Base-by-base conservation (phyloP, 768 basidiomycete genomes). In the Suillus americanus region DNA sequence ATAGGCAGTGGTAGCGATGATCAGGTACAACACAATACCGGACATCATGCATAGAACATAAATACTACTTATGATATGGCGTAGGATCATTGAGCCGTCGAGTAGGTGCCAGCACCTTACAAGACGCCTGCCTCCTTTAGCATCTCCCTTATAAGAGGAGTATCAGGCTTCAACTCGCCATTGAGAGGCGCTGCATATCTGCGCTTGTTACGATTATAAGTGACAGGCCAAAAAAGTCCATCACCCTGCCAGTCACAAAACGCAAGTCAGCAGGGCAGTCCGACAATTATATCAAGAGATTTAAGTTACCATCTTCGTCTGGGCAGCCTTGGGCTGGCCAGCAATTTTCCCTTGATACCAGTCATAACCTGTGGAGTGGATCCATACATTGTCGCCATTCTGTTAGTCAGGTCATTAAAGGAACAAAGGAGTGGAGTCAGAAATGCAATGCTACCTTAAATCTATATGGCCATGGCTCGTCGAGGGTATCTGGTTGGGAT, bases 101-200 rank as follows among this genome's bases (percentile, higher is more conserved):
- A 57, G 37, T 38, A 16, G 8, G 20, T 51, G 16, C 51, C 18
- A 53, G 30, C 35, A 40, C 2, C 30, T 40, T 59, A 40, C 23
- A 43, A 60, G 14, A 45, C 23, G 6, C 85, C 86, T 54, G 80
- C 83, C 8, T 80, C 78, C 62, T 76, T 74, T 28, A 90, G 75
- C 64, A 89, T 69, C 38, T 69, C 64, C n/a, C 82, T 80, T 3
- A 83, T 79, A 62, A 82, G 77, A 25, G 73, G 61, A 1, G 68
- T 82, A 69, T 90, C 81, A 3, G 88, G 88, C 72, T 89, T 90
- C 62, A 89, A 81, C 65, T 89, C 87, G 20, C 88, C 89, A 62
- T 88, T 85, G 57, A 86, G 75, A 7, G 89, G 88, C 2, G 88
- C 82, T 70, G 86, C 85, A 71, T 85, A 86, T 71, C 85, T 87